A percentile compares a stretch with the other conserved stretches of the same genome.
Conservation (phyloP, 441 rosid species). For the Euphorbia celastroides region DNA sequence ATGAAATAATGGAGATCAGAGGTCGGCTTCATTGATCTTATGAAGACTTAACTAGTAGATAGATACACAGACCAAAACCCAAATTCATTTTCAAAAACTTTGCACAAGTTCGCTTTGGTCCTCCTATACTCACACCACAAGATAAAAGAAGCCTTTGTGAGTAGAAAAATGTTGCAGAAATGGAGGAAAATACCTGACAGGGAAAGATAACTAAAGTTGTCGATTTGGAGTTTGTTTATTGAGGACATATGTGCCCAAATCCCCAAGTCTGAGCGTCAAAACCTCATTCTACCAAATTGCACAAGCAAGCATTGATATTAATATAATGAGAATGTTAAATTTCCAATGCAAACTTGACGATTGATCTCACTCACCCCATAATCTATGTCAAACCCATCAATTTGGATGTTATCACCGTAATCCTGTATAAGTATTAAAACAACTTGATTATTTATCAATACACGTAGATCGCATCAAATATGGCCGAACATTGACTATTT, state of each 20-base stretch:
- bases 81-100: slow-evolving; percentile 63
- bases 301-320: background rate
- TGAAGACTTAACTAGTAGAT: no score
- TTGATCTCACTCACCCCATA: slow-evolving; percentile 77
- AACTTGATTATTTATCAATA: no score
- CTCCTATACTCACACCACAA: slow-evolving; percentile 37
- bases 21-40: no score
- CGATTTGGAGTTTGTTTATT: slow-evolving; percentile 74
- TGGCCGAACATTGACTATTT: background rate
- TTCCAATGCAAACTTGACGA: background rate
- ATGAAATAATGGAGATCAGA: no score
- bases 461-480: background rate
- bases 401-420: slow-evolving; percentile 64
- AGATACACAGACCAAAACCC: no score
- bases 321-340: background rate
- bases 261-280: slow-evolving; percentile 61
- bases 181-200: slow-evolving; percentile 42
- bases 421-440: slow-evolving; percentile 44
- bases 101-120: slow-evolving; percentile 49
- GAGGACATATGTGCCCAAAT: slow-evolving; percentile 58
- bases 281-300: slow-evolving; percentile 56
- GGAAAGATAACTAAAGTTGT: slow-evolving; percentile 70
- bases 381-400: slow-evolving; percentile 88
- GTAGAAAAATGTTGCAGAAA: no score
- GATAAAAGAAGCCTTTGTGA: background rate